Base-by-base conservation (phyloP, 352 stramenopile species). In the Halophytophthora polymorphica region DNA sequence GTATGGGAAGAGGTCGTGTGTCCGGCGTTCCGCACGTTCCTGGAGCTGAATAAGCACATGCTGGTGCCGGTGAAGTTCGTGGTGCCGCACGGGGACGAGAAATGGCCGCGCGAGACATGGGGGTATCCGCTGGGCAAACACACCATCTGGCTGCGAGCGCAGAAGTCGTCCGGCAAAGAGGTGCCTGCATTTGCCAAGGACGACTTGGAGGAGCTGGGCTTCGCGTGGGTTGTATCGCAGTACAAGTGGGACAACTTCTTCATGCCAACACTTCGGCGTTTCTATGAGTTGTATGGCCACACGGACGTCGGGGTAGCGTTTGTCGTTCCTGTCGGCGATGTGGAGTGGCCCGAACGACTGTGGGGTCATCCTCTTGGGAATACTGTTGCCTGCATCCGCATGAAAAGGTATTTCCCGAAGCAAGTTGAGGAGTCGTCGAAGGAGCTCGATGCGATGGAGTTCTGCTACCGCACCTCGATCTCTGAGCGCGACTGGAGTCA, bases 61-160 rank as follows among this genome's bases (percentile, higher is more conserved):
- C 34, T 73, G 15, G 49, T 82, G 18, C 68, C 67, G 8, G 37
- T 50, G 1, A 57, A 67, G 18, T 85, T 85, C 50, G 37, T 64
- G 1, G 65, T 84, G 15, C 65, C 70, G 4, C 50, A 51, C 5
- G 56, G 45, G n/a, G 58, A 71, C 28, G 5, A 31, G 10, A 19
- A 22, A 22, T 85, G 66, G 62, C 68, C 70, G 3, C 22, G 42
- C 3, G 42, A 69, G 23, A 59, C 65, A 6, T 78, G 69, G 65
- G 61, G 62, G 2, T 66, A 72, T 36, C 64, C 53, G 6, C 31
- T 85, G 2, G 73, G 73, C 8, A 10, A 29, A n/a, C 65, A 71
- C 10, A 66, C 68, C 42, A 56, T 28, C 25, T 47, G 56, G 17
- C 18, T 70, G 29, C 51, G 56, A 6, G 17, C 38, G 10, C 43